Evolutionary conservation across 306 rosid species (phyloP).

Genomic region (peach (Prunus persica)): Prunus_persica_NCBIv2 NC_034009.1:43502501-43503000

Average conservation of each 20-base stretch:
- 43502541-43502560: too few relatives aligned
- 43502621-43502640: background rate
- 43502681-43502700: background rate
- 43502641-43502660: background rate
- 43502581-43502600: too few relatives aligned
- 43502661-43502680: background rate
- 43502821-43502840: background rate
- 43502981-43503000: constrained; percentile 15
- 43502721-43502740: constrained; percentile 26
- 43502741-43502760: constrained; percentile 98
- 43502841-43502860: background rate
- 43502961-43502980: constrained; percentile 21
- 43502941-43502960: constrained; percentile 94
- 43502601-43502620: too few relatives aligned
- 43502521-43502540: background rate
- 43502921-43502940: constrained; percentile 99
- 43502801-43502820: constrained; percentile 3
- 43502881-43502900: constrained; percentile 96
- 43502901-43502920: constrained; percentile 91
- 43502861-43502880: constrained; percentile 99
- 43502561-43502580: too few relatives aligned
- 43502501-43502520: background rate
- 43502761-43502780: constrained; percentile 98
- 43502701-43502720: constrained; percentile 5
- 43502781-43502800: constrained; percentile 35